Conservation (phyloP, 805 yeast genomes). For the Saturnispora gosingensis region DNA sequence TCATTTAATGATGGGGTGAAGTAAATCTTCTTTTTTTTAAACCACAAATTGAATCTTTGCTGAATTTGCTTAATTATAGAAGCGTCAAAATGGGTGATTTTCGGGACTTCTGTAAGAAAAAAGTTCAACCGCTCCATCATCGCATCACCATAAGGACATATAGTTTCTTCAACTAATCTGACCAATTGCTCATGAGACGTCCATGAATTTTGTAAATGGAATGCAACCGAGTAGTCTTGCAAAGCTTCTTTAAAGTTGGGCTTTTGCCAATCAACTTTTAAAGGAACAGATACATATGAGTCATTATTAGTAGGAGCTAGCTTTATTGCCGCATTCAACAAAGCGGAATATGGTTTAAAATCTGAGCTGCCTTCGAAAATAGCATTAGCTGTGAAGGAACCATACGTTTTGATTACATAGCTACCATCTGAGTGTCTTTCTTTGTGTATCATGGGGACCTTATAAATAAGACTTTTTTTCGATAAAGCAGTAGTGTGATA, state of each 20-base stretch:
- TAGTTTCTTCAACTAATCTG: neutral
- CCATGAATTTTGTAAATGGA: neutral
- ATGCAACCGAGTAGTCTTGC: neutral
- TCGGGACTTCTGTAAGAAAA: conserved; percentile 14
- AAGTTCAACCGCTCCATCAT: conserved; percentile 15
- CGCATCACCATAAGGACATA: conserved; percentile 13
- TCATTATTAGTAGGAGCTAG: neutral
- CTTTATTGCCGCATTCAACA: neutral
- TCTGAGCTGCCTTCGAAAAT: neutral
- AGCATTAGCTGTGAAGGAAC: neutral
- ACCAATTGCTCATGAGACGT: conserved; percentile 1
- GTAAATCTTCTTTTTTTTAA: neutral
- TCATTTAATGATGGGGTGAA: neutral
- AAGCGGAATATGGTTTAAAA: neutral
- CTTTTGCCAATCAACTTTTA: neutral
- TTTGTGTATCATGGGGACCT: neutral
- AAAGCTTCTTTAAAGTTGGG: neutral
- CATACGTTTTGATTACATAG: neutral
- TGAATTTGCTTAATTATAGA: conserved; percentile 11
- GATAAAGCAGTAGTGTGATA: neutral
- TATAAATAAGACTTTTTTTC: neutral
- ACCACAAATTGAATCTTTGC: conserved; percentile 8
- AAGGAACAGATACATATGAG: neutral
- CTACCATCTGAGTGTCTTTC: neutral
- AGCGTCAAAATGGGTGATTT: conserved; percentile 10